Conservation (phyloP, 371 early-diverging fungal species). For the Mucor irregularis region DNA sequence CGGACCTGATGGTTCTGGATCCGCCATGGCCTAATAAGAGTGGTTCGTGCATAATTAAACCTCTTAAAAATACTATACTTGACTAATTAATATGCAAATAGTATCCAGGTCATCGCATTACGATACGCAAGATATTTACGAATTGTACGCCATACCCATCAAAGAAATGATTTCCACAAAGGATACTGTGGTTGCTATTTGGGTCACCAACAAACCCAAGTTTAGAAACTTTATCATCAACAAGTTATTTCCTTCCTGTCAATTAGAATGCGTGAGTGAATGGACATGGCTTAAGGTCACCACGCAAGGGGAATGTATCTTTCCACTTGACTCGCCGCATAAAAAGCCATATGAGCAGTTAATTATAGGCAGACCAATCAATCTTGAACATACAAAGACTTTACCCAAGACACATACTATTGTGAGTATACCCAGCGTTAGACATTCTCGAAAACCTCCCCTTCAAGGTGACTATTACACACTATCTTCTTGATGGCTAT, state of each 20-base stretch:
- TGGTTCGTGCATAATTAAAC: conserved; percentile 32
- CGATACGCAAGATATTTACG: conserved; percentile 63
- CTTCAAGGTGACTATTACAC: conserved; percentile 35
- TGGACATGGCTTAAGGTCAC: conserved; percentile 77
- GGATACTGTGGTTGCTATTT: conserved; percentile 59
- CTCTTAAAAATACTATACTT: background rate
- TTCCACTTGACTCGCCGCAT: conserved; percentile 55
- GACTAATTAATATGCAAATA: conserved; percentile 6
- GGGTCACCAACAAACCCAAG: conserved; percentile 78
- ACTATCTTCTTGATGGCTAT: background rate
- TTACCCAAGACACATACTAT: conserved; percentile 29
- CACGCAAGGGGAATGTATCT: conserved; percentile 50
- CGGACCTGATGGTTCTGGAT: conserved; percentile 71
- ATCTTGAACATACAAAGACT: background rate
- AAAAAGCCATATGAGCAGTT: conserved; percentile 73
- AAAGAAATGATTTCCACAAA: conserved; percentile 31
- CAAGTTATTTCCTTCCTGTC: conserved; percentile 73
- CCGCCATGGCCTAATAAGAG: conserved; percentile 81
- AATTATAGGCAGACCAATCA: conserved; percentile 45
- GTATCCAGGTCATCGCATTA: conserved; percentile 62
- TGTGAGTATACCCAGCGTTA: conserved; percentile 56
- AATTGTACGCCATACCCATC: conserved; percentile 66
- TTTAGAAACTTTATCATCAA: conserved; percentile 56
- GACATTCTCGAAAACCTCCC: conserved; percentile 75
- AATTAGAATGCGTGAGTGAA: conserved; percentile 50